A percentile compares a stretch with the other conserved stretches of the same genome.
Evolutionary conservation across 2,329 filamentous ascomycete genomes (phyloP).

Genomic region (Eutypella sp.): DNA sequence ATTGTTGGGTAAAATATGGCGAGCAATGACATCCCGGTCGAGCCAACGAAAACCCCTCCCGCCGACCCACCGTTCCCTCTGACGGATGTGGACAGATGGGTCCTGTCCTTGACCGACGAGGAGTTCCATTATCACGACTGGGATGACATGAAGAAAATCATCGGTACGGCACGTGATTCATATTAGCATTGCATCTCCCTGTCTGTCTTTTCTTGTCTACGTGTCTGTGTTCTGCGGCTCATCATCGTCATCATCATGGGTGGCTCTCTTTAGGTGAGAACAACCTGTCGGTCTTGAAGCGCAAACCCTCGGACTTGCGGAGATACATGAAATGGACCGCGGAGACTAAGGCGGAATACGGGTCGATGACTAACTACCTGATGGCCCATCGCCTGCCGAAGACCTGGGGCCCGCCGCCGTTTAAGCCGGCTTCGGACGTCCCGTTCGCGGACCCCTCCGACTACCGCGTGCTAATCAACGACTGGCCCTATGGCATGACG

Average conservation of each 20-base stretch:
- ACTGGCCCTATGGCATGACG: constrained; percentile 85
- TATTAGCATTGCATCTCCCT: neutral
- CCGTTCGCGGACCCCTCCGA: constrained; percentile 53
- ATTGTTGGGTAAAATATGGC: constrained; percentile 31
- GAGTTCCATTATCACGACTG: constrained; percentile 68
- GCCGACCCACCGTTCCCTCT: constrained; percentile 52
- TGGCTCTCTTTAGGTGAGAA: constrained; percentile 36
- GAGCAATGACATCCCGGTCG: constrained; percentile 24
- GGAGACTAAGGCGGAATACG: constrained; percentile 65
- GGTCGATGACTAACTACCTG: constrained; percentile 75
- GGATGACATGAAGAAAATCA: constrained; percentile 65
- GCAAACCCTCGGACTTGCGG: constrained; percentile 74
- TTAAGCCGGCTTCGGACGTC: constrained; percentile 42
- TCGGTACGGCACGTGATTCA: constrained; percentile 40
- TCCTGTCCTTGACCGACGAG: constrained; percentile 61
- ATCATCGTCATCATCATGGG: too few species aligned
- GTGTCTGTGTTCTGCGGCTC: neutral
- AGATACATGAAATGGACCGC: constrained; percentile 75
- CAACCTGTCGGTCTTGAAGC: constrained; percentile 68
- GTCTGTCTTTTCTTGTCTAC: neutral
- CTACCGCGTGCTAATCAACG: constrained; percentile 73
- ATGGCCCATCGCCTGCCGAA: constrained; percentile 63
- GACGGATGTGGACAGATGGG: constrained; percentile 53
- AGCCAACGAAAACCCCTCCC: constrained; percentile 9
- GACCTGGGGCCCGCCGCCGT: constrained; percentile 60